Base-by-base conservation (phyloP, 2,329 filamentous ascomycete genomes). In the Tolypocladium tundrense region DNA sequence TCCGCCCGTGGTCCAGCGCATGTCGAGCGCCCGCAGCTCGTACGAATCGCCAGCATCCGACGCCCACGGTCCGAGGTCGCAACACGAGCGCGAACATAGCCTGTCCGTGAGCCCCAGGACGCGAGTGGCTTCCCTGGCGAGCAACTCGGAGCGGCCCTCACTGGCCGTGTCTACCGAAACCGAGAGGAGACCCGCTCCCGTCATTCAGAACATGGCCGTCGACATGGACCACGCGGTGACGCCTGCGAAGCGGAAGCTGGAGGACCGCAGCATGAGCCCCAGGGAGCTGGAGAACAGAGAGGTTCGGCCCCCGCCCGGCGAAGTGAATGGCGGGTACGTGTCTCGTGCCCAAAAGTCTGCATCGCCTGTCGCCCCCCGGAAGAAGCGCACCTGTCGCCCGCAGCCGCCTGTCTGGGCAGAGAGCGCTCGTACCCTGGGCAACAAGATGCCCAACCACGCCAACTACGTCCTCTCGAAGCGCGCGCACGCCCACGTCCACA, bases 21-120 rank as follows among this genome's bases (percentile, higher is more conserved):
- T 58, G 54, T 70, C 70, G 35, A 75, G 69, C 60, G 73, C 71
- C 56, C 73, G 78, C 57, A 72, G 72, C 62, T 68, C 72, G 54
- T 77, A 79, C 70, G 79, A 80, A 55, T 72, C 73, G 41, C 68
- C 72, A 21, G 66, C 67, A 24, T 65, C 69, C 43, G 75, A 78
- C 60, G 69, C 73, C 61, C 75, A 75, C 70, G 72, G 81, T 67
- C 77, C 79, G 50, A 75, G 79, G 59, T 79, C 80, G 50, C 78
- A 79, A 54, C 79, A 79, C 62, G 87, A 90, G 57, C 82, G 87
- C 65, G 88, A 89, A 60, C 77, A 81, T 54, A 90, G 86, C 68
- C 71, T 88, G 56, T 92, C 88, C 67, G 84, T 93, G 55, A 93
- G 88, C 69, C 90, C 90, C 37, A 91, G 90, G 73, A 91, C 88